These are phyloP conservation scores for Lobosporangium transversale DNA, from an alignment of 192 early-diverging fungal genomes.

Conservation along the genomic window DNA sequence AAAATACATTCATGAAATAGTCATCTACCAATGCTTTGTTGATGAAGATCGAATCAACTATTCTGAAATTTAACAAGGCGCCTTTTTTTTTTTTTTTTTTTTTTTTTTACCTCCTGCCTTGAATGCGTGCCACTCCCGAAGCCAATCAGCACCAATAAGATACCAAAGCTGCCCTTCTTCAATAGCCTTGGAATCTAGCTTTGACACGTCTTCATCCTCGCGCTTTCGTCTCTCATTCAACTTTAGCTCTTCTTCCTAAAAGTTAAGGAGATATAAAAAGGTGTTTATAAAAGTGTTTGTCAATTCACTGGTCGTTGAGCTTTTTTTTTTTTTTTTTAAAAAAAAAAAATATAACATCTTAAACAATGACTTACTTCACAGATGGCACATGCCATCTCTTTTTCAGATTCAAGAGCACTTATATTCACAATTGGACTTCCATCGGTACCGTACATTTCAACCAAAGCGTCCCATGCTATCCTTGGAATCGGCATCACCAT, in stretches of 20 bases:
- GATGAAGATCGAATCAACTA: not conserved
- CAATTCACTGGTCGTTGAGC: no score
- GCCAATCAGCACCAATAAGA: constrained; percentile 54
- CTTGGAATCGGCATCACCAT: constrained; percentile 54
- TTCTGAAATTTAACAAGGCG: not conserved
- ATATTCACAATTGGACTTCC: constrained; percentile 49
- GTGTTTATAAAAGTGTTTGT: not conserved
- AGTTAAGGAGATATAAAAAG: not conserved
- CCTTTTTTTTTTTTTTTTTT: no score
- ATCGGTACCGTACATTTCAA: constrained; percentile 50
- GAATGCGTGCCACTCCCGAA: constrained; percentile 54
- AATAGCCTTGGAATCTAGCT: constrained; percentile 48
- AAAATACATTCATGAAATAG: constrained; percentile 1
- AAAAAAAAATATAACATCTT: not conserved
- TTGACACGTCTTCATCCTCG: constrained; percentile 40
- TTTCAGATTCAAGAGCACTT: constrained; percentile 27
- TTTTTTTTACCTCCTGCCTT: constrained; percentile 49
- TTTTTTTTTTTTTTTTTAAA: no score
- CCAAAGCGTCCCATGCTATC: constrained; percentile 47
- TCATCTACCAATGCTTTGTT: not conserved
- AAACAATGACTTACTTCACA: constrained; percentile 50
- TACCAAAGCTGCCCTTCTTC: constrained; percentile 51
- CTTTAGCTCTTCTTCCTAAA: constrained; percentile 42
- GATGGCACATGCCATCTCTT: constrained; percentile 37
- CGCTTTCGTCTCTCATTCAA: constrained; percentile 45